phyloP scores from a whole-genome alignment of 768 basidiomycete species.

The Tylopilus sp. region DNA sequence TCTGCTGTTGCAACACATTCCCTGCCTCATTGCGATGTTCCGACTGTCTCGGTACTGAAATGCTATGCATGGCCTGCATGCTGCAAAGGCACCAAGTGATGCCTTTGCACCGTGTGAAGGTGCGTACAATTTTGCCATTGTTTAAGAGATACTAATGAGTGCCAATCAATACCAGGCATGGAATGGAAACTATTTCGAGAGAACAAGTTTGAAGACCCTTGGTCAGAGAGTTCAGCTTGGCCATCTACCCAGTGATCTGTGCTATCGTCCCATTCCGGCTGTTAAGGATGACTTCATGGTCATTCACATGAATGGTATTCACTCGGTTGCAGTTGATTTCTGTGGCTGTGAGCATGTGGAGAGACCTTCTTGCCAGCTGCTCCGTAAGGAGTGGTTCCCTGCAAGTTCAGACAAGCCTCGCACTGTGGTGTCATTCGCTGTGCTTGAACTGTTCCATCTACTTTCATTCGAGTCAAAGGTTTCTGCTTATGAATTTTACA shows the following conservation, averaged over 20 bases:
- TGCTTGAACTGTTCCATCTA: neutral
- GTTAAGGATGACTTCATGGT: neutral
- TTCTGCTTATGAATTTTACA: neutral
- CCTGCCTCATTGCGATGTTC: no score
- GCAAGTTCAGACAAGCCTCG: neutral
- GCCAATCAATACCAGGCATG: no score
- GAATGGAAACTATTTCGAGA: no score
- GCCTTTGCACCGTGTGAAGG: neutral
- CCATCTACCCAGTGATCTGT: no score
- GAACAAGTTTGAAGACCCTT: no score
- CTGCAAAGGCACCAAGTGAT: neutral
- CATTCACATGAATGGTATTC: neutral
- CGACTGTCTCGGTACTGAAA: no score
- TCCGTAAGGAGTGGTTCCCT: neutral
- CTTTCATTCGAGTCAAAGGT: neutral
- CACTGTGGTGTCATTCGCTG: neutral
- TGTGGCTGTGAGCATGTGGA: neutral
- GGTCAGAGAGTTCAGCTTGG: no score
- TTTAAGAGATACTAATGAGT: no score
- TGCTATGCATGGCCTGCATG: no score
- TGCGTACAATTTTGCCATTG: neutral
- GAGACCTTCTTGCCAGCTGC: neutral
- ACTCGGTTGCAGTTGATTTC: neutral
- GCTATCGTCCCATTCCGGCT: no score
- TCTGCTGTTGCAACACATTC: neutral